Conservation (phyloP, 306 rosid species). For the Malus fusca region DNA sequence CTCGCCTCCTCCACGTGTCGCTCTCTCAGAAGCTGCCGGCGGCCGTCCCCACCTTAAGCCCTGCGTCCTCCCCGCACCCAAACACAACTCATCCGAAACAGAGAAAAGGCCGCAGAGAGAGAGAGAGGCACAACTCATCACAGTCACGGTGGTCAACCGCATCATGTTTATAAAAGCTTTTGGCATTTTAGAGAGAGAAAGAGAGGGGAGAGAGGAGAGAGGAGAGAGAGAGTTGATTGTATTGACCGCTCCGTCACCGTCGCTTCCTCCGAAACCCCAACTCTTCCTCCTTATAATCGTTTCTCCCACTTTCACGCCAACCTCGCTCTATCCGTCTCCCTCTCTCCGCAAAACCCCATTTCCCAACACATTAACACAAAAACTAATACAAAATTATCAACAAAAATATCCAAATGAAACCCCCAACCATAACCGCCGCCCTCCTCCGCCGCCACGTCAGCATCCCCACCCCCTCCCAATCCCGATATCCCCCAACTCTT, state of each 20-base stretch:
- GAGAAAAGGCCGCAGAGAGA: not conserved
- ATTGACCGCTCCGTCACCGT: conserved; percentile 8
- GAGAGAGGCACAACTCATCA: not conserved
- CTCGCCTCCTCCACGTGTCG: conserved; percentile 3
- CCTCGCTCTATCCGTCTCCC: conserved; percentile 1
- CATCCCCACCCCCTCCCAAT: conserved; percentile 1
- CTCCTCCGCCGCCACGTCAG: conserved; percentile 20
- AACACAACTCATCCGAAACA: conserved; percentile 7
- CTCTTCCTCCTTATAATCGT: conserved; percentile 21
- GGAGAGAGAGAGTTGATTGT: not conserved
- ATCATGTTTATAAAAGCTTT: conserved; percentile 22
- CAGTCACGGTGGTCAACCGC: conserved; percentile 36
- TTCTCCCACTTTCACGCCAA: conserved; percentile 23
- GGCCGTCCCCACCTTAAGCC: conserved; percentile 4
- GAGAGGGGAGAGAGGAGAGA: not conserved
- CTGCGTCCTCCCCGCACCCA: conserved; percentile 25
- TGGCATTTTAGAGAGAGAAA: not conserved
- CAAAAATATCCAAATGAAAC: conserved; percentile 19
- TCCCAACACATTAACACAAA: not conserved
- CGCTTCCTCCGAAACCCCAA: not conserved
- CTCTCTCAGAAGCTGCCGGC: not conserved
- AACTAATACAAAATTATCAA: not conserved
- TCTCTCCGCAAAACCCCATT: conserved; percentile 6
- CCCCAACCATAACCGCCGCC: conserved; percentile 11
- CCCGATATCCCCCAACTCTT: not conserved